Conservation (phyloP, 208 protist species). For the Naegleria fowleri region DNA sequence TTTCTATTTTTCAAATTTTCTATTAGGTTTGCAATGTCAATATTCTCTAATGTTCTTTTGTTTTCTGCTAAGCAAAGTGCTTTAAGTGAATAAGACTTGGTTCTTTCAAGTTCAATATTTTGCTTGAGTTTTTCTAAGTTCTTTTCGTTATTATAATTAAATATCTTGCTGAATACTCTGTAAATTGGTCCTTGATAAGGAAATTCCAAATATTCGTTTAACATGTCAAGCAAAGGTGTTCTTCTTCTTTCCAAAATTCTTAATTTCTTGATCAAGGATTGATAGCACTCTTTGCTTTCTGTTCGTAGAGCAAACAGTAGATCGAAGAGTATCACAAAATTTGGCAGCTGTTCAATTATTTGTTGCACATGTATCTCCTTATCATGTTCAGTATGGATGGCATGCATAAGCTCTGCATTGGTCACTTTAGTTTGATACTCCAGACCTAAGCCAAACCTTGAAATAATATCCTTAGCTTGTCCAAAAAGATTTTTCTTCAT, state of each 20-base stretch:
- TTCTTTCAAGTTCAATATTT: not conserved
- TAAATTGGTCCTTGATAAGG: not conserved
- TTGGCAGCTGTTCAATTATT: not conserved
- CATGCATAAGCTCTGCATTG: not conserved
- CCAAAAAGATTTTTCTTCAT: not conserved
- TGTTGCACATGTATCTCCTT: not conserved
- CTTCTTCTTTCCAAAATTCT: not conserved
- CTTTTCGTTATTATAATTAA: not conserved
- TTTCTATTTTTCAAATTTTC: not conserved
- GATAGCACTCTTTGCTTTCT: not conserved
- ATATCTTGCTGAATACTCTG: not conserved
- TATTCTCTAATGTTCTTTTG: not conserved
- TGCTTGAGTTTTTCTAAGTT: not conserved
- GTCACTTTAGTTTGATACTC: not conserved
- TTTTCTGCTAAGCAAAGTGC: not conserved
- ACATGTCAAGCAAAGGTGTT: not conserved
- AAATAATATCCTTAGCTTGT: not conserved
- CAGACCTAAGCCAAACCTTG: not conserved
- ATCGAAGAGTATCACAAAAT: not conserved
- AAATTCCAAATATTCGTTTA: not conserved
- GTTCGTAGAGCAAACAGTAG: not conserved
- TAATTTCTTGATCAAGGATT: not conserved
- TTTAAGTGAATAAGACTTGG: not conserved
- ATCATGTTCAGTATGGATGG: not conserved
- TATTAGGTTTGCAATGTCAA: not conserved